Conservation (phyloP, 495 filamentous ascomycete species). For the Podospora didyma region DNA sequence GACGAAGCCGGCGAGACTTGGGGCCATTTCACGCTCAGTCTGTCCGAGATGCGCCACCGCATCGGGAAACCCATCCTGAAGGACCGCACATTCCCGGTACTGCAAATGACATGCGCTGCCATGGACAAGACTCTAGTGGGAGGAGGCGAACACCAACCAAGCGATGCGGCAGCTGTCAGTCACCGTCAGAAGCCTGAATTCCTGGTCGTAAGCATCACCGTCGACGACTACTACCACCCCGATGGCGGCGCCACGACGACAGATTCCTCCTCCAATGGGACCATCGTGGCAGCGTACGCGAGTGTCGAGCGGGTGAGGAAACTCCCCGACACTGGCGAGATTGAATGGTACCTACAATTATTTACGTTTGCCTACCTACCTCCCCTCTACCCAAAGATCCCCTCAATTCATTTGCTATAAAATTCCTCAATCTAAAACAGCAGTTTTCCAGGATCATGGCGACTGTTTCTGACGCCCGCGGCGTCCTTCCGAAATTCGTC, state of each 20-base stretch:
- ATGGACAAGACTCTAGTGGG: background rate
- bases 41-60: slow-evolving; percentile 48
- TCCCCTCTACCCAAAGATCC: background rate
- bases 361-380: background rate
- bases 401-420: background rate
- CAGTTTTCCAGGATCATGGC: slow-evolving; percentile 66
- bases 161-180: background rate
- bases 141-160: too few species aligned
- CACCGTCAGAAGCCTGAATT: slow-evolving; percentile 37
- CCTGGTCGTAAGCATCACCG: slow-evolving; percentile 52
- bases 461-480: slow-evolving; percentile 65
- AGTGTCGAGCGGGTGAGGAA: slow-evolving; percentile 58
- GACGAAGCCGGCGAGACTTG: slow-evolving; percentile 35
- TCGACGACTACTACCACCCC: slow-evolving; percentile 30
- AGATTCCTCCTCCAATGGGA: slow-evolving; percentile 28
- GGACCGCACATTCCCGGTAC: slow-evolving; percentile 53
- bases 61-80: slow-evolving; percentile 46
- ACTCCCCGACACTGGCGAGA: slow-evolving; percentile 4
- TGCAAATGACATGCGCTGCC: slow-evolving; percentile 38
- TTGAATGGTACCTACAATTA: background rate
- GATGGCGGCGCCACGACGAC: slow-evolving; percentile 7
- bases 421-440: background rate
- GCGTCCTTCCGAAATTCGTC: slow-evolving; percentile 62
- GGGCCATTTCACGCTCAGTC: slow-evolving; percentile 48
- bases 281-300: slow-evolving; percentile 53